phyloP scores from a whole-genome alignment of 768 basidiomycete species.

The Jaapia argillacea region DNA sequence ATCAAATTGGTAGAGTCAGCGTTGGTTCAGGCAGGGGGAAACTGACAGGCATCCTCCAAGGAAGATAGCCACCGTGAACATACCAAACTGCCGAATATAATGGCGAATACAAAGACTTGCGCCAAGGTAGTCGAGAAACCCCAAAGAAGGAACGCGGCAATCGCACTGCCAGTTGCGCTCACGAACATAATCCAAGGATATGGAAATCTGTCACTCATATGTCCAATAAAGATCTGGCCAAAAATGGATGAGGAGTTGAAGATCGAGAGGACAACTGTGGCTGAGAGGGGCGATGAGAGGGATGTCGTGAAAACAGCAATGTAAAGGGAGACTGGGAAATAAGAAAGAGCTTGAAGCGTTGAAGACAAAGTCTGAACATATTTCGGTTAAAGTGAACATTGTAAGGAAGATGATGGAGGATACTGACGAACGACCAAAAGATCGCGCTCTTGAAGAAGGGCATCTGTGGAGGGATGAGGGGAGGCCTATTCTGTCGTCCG shows the following conservation, averaged over 20 bases:
- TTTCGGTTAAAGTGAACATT: background rate
- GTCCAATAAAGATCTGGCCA: constrained; percentile 14
- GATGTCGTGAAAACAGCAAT: constrained; percentile 13
- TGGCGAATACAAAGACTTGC: constrained; percentile 11
- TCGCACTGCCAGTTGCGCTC: constrained; percentile 9
- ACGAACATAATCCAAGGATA: constrained; percentile 14
- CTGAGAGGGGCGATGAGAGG: constrained; percentile 11
- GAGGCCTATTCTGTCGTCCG: constrained; percentile 8
- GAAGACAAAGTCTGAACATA: constrained; percentile 8
- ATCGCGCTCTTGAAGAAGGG: constrained; percentile 11
- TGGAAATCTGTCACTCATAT: constrained; percentile 14
- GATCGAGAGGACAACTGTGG: constrained; percentile 12
- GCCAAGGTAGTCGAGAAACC: constrained; percentile 12
- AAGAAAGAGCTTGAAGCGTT: constrained; percentile 14
- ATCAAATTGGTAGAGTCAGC: no score
- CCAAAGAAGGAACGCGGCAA: constrained; percentile 13
- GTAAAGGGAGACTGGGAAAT: constrained; percentile 16
- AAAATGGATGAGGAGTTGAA: constrained; percentile 16
- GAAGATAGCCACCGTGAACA: no score
- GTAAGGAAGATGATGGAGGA: background rate
- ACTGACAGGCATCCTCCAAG: no score
- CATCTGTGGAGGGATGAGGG: constrained; percentile 12
- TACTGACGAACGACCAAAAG: constrained; percentile 14
- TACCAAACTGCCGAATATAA: constrained; percentile 15
- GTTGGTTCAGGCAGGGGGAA: no score